Conservation (phyloP, 371 early-diverging fungal genomes). For the Saksenaea vasiformis region DNA sequence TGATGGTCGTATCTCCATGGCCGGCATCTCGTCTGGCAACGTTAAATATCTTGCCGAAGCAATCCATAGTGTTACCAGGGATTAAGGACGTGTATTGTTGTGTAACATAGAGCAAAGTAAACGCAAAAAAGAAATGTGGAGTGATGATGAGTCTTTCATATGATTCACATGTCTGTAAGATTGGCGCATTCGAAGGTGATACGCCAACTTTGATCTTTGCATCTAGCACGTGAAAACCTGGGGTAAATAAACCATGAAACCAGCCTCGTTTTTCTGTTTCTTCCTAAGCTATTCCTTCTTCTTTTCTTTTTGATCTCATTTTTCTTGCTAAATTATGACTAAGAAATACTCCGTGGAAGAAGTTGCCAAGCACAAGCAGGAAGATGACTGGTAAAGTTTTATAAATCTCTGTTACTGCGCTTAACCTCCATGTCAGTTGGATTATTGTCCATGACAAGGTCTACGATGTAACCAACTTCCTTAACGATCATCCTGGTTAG, state of each 20-base stretch:
- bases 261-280: neutral
- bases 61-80: slow-evolving; percentile 88
- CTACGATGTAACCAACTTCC: slow-evolving; percentile 78
- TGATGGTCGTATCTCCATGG: slow-evolving; percentile 95
- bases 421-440: slow-evolving; percentile 55
- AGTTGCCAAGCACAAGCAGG: slow-evolving; percentile 68
- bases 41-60: slow-evolving; percentile 93
- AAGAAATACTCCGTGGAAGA: slow-evolving; percentile 61
- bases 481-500: slow-evolving; percentile 64
- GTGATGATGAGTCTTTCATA: slow-evolving; percentile 7
- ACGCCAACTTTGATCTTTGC: neutral
- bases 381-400: slow-evolving; percentile 59
- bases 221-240: slow-evolving; percentile 1
- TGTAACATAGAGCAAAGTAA: slow-evolving; percentile 1
- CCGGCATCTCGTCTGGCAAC: slow-evolving; percentile 89
- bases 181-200: neutral
- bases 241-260: slow-evolving; percentile 1
- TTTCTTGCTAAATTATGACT: slow-evolving; percentile 8
- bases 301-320: neutral
- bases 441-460: slow-evolving; percentile 78
- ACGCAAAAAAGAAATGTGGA: slow-evolving; percentile 2
- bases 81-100: slow-evolving; percentile 6
- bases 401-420: neutral
- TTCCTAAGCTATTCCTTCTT: neutral
- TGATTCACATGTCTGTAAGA: slow-evolving; percentile 1